Evolutionary conservation across 768 basidiomycete species (phyloP).

Genomic region (Mycena kentingensis): DNA sequence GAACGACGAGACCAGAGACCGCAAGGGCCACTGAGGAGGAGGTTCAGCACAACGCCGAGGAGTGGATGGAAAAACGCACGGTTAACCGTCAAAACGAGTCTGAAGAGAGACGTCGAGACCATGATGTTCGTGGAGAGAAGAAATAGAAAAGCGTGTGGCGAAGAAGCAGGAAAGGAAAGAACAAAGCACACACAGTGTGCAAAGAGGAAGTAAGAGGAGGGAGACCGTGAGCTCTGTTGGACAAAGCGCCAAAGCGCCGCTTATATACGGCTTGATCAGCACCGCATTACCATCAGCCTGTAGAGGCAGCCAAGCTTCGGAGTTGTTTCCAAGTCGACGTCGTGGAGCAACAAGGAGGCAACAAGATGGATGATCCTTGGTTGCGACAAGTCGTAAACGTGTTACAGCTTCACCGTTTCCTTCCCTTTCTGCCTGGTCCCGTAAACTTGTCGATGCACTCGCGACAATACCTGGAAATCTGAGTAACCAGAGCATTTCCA

Average conservation of each 20-base stretch:
- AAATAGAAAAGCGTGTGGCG: background rate
- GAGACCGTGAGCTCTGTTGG: background rate
- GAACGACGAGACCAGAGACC: background rate
- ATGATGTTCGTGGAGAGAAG: background rate
- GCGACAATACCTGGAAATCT: no score
- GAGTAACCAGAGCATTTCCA: no score
- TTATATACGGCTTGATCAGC: no score
- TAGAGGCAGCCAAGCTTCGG: no score
- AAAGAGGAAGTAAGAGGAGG: background rate
- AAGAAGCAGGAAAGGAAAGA: background rate
- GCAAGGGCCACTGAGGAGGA: background rate
- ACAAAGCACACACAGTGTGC: background rate
- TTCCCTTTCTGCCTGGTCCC: conserved; percentile 38
- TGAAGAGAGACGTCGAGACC: background rate
- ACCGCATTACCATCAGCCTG: background rate
- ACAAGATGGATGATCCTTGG: no score
- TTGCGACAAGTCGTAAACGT: background rate
- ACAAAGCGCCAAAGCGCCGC: no score
- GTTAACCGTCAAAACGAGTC: background rate
- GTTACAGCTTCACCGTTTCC: conserved; percentile 36
- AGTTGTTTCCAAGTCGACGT: no score
- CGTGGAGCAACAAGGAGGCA: no score
- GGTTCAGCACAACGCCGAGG: background rate
- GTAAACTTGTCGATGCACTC: conserved; percentile 44
- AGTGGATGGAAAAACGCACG: background rate